Percentiles rank a stretch among this genome's conserved stretches.
Evolutionary conservation across 139 green algal genomes (phyloP).

Genomic region (Chlorella sp.): DNA sequence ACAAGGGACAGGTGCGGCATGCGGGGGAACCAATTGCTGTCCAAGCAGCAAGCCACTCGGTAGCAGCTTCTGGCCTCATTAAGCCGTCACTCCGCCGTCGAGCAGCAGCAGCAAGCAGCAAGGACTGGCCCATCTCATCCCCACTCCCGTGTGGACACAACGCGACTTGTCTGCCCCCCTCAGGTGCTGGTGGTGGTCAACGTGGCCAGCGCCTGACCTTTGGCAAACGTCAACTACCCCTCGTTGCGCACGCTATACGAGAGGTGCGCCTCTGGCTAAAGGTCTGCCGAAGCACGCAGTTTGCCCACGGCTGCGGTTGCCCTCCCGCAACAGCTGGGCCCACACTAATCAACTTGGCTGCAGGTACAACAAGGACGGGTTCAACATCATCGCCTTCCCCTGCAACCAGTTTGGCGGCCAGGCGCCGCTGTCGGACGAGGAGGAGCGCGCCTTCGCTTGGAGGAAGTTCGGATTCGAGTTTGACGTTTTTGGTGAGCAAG

Average conservation of each 20-base stretch:
- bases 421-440: conserved; percentile 65
- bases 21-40: too few species aligned
- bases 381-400: conserved; percentile 73
- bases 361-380: conserved; percentile 53
- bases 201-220: not conserved
- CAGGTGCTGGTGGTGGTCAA: conserved; percentile 27
- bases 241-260: conserved; percentile 64
- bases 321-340: not conserved
- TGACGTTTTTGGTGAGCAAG: conserved; percentile 42
- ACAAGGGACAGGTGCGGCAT: conserved; percentile 45
- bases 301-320: too few species aligned
- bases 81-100: too few species aligned
- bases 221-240: conserved; percentile 60
- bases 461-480: conserved; percentile 85
- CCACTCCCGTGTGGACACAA: too few species aligned
- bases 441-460: conserved; percentile 75
- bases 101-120: too few species aligned
- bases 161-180: too few species aligned
- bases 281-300: too few species aligned
- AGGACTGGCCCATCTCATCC: too few species aligned
- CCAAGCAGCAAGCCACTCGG: too few species aligned
- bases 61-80: too few species aligned
- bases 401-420: conserved; percentile 82
- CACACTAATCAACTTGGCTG: not conserved
- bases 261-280: too few species aligned